Percentiles rank a stretch among this genome's conserved stretches.
Conservation (phyloP, 208 protist genomes). For the Trypanosoma platydactyli region DNA sequence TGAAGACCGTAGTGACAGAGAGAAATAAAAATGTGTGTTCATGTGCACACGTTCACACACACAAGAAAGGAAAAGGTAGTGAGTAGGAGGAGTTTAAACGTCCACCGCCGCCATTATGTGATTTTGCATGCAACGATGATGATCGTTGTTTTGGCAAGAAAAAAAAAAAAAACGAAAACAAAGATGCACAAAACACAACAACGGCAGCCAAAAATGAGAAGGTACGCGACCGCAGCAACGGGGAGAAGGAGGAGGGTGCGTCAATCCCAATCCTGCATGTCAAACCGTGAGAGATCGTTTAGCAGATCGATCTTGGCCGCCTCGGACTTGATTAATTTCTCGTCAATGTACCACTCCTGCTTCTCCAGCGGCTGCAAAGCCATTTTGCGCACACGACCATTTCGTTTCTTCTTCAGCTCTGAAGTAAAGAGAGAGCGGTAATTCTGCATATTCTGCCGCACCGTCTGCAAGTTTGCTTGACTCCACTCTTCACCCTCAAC, state of each 20-base stretch:
- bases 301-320: slow-evolving; percentile 76
- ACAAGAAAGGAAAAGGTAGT: no score
- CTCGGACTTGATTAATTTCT: slow-evolving; percentile 72
- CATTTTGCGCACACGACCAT: slow-evolving; percentile 62
- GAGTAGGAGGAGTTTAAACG: no score
- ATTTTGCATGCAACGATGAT: no score
- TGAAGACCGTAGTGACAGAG: background rate
- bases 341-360: slow-evolving; percentile 88
- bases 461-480: slow-evolving; percentile 11
- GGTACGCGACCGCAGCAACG: no score
- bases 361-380: slow-evolving; percentile 58
- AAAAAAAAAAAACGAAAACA: slow-evolving; percentile 10
- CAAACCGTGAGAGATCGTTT: slow-evolving; percentile 75
- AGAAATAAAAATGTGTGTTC: background rate
- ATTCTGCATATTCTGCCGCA: slow-evolving; percentile 25
- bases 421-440: slow-evolving; percentile 56
- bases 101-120: background rate
- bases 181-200: no score
- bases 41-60: no score
- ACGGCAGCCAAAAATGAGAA: no score
- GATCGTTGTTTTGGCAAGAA: no score
- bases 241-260: slow-evolving; percentile 6
- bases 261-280: slow-evolving; percentile 74
- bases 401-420: slow-evolving; percentile 59
- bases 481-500: slow-evolving; percentile 1